A percentile compares a stretch with the other conserved stretches of the same genome.
These are phyloP conservation scores for Sugiyamaella americana DNA, from an alignment of 805 yeast species.

Conservation along the genomic window DNA sequence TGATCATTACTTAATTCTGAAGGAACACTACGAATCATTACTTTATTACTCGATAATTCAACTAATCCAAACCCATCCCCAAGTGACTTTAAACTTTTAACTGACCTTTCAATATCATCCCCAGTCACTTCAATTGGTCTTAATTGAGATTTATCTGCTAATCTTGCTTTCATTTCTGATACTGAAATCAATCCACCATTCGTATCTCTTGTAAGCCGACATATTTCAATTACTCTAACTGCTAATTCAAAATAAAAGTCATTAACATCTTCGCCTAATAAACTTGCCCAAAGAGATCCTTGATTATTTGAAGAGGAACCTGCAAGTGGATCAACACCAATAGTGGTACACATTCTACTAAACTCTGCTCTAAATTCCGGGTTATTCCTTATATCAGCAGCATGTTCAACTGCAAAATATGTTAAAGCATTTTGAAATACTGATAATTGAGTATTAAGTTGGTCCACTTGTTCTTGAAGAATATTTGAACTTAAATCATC, in stretches of 20 bases:
- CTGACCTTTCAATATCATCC: constrained; percentile 51
- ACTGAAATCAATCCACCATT: constrained; percentile 80
- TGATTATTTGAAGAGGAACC: constrained; percentile 27
- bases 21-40: constrained; percentile 59
- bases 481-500: constrained; percentile 47
- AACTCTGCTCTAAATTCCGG: constrained; percentile 64
- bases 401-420: constrained; percentile 69
- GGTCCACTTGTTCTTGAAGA: constrained; percentile 49
- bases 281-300: constrained; percentile 33
- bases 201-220: constrained; percentile 58
- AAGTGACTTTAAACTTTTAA: constrained; percentile 46
- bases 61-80: constrained; percentile 70
- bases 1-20: constrained; percentile 65
- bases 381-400: constrained; percentile 57
- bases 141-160: constrained; percentile 26
- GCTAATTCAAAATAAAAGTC: constrained; percentile 65
- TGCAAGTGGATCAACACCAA: constrained; percentile 78
- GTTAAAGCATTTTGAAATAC: constrained; percentile 72
- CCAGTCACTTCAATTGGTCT: constrained; percentile 33
- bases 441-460: constrained; percentile 62
- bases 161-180: constrained; percentile 41
- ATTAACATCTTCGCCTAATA: constrained; percentile 33
- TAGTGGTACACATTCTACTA: constrained; percentile 65
- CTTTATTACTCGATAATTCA: constrained; percentile 42
- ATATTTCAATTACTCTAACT: constrained; percentile 68